These are phyloP conservation scores for Musa schizocarpa DNA, from an alignment of 176 grass and related monocot species.

Conservation along the genomic window DNA sequence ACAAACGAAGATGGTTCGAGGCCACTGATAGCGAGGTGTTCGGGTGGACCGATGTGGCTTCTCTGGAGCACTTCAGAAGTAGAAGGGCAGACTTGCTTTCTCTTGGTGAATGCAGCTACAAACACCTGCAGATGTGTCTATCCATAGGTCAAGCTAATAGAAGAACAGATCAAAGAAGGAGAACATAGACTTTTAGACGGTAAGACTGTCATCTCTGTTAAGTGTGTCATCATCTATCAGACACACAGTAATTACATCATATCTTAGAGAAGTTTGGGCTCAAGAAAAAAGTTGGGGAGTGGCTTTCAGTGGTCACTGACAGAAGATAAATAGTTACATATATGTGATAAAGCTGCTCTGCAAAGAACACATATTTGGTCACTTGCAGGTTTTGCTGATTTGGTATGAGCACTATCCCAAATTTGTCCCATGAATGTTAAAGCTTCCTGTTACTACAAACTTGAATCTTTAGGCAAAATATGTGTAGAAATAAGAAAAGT, in stretches of 20 bases:
- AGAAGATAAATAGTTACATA: background rate
- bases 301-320: background rate
- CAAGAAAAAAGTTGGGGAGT: background rate
- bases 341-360: too few relatives aligned
- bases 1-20: conserved; percentile 13
- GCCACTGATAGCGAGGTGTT: background rate
- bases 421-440: too few relatives aligned
- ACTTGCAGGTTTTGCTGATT: background rate
- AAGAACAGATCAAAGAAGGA: too few relatives aligned
- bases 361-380: background rate
- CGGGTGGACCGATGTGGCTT: background rate
- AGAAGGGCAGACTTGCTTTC: conserved; percentile 77
- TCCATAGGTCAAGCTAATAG: background rate
- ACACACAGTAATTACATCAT: too few relatives aligned
- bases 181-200: too few relatives aligned
- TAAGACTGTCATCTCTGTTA: too few relatives aligned
- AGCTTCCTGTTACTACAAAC: too few relatives aligned
- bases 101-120: conserved; percentile 59
- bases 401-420: too few relatives aligned
- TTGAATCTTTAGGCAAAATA: too few relatives aligned
- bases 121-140: conserved; percentile 34
- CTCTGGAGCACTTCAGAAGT: conserved; percentile 22
- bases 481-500: too few relatives aligned
- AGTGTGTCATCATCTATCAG: too few relatives aligned
- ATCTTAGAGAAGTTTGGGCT: background rate